Evolutionary conservation across 2,329 filamentous ascomycete species (phyloP), one percentile per base, ranked within the genome.

Genomic region (Trichoderma endophyticum): DNA sequence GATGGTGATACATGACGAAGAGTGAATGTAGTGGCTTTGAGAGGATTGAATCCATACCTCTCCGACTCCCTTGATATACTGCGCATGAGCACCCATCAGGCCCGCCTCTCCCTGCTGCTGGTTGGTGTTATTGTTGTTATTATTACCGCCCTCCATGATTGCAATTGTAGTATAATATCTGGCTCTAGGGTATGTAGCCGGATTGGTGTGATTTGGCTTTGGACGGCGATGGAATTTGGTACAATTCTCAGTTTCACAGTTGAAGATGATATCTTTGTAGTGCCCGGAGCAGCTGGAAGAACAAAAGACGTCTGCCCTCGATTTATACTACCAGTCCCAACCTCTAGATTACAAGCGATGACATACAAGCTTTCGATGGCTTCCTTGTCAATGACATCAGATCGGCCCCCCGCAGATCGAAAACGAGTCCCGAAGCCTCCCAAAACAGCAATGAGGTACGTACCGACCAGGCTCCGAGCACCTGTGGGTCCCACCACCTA

Each of bases 61-160:
- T 70, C 88, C 86, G 7, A 88, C 88, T 67, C 91, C 91, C 77
- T 92, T 93, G 77, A 89, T 85, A 77, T 92, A 93, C 77, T 92
- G 88, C 36, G 85, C 89, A 78, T 93, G 91, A 56, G 87, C 86
- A 72, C 86, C 84, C 57, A 92, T 77, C 74, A 93, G 89, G 59
- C 89, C 86, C 18, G 48, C n/a, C 21, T 24, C 48, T 24, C 90
- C 87, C 73, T 88, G 83, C 73, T 84, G 32, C 73, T 75, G 79
- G 76, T 77, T 39, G 14, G 11, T 70, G 34, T 75, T 75, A 72
- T 39, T 70, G 32, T 75, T 75, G 73, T 51, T 68, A 73, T 75
- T 80, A 76, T 77, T 34, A 32, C 36, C 63, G 6, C 78, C 78
- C 32, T 79, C 74, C 73, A 79, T 79, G 66, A 66, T 79, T 76